phyloP scores from a whole-genome alignment of 352 stramenopile species.

The Globisporangium nunn region DNA sequence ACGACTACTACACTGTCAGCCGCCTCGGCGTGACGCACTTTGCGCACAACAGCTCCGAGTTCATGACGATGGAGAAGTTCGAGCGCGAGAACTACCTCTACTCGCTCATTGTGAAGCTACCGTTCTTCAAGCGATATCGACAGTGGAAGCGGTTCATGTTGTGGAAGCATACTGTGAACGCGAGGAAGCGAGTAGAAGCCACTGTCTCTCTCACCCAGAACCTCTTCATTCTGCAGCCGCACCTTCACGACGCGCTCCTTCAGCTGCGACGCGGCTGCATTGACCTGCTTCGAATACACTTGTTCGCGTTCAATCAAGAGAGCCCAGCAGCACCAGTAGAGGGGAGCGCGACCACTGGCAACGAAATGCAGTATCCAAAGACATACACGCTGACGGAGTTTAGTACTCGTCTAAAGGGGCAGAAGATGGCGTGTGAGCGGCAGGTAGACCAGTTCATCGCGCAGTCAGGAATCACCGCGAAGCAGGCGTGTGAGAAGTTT shows the following conservation, averaged over 20 bases:
- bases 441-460: slow-evolving; percentile 57
- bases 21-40: slow-evolving; percentile 88
- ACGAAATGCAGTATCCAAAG: slow-evolving; percentile 20
- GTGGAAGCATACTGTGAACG: slow-evolving; percentile 78
- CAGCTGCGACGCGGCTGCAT: slow-evolving; percentile 60
- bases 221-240: slow-evolving; percentile 85
- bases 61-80: slow-evolving; percentile 83
- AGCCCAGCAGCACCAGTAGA: not conserved
- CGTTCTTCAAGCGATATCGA: slow-evolving; percentile 88
- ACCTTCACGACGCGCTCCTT: slow-evolving; percentile 77
- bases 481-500: slow-evolving; percentile 56
- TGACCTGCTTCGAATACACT: slow-evolving; percentile 22
- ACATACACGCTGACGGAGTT: slow-evolving; percentile 84
- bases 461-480: slow-evolving; percentile 44
- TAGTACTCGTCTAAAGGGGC: slow-evolving; percentile 54
- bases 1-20: slow-evolving; percentile 89
- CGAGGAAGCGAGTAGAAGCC: slow-evolving; percentile 28
- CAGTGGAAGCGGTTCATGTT: slow-evolving; percentile 88
- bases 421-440: slow-evolving; percentile 57
- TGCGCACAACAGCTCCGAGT: slow-evolving; percentile 66
- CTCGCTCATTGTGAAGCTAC: slow-evolving; percentile 65
- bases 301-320: slow-evolving; percentile 39
- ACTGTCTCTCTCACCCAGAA: slow-evolving; percentile 52
- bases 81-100: slow-evolving; percentile 91
- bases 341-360: not conserved